phyloP scores from a whole-genome alignment of 805 yeast genomes.

The Kodamaea neixiangensis region DNA sequence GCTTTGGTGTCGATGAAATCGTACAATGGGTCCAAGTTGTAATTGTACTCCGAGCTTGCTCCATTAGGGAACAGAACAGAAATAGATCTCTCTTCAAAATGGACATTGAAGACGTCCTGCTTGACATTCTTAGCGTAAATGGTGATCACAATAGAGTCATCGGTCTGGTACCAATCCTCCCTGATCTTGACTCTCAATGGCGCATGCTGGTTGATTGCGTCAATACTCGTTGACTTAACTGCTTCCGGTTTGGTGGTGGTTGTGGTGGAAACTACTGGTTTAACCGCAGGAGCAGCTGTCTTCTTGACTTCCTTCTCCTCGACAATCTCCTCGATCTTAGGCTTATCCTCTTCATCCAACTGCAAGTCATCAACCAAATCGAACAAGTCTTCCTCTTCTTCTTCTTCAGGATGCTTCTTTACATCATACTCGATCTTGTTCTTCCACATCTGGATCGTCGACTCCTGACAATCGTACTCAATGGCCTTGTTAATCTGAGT shows the following conservation, averaged over 20 bases:
- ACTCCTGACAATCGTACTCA: conserved; percentile 44
- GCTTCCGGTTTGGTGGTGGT: conserved; percentile 2
- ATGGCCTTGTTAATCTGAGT: conserved; percentile 44
- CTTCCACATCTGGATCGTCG: conserved; percentile 51
- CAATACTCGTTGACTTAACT: conserved; percentile 27
- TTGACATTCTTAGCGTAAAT: conserved; percentile 71
- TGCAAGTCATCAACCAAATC: conserved; percentile 3
- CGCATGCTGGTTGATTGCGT: conserved; percentile 39
- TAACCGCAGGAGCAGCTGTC: not conserved
- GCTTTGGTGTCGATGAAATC: conserved; percentile 49
- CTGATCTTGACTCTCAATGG: conserved; percentile 39
- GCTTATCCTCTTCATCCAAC: conserved; percentile 6
- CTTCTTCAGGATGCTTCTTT: conserved; percentile 24
- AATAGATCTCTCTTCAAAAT: conserved; percentile 38
- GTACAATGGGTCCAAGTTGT: conserved; percentile 53
- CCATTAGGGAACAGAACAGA: conserved; percentile 50
- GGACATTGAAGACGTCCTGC: conserved; percentile 44
- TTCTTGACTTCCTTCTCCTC: conserved; percentile 2
- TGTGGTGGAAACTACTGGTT: not conserved
- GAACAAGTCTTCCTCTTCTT: conserved; percentile 8
- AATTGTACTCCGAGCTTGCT: conserved; percentile 57
- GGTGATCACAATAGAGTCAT: conserved; percentile 58
- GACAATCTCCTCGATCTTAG: not conserved
- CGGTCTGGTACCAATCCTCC: conserved; percentile 63
- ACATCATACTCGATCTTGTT: conserved; percentile 36